phyloP scores from a whole-genome alignment of 2,329 filamentous ascomycete species.

The Colletotrichum sp. region DNA sequence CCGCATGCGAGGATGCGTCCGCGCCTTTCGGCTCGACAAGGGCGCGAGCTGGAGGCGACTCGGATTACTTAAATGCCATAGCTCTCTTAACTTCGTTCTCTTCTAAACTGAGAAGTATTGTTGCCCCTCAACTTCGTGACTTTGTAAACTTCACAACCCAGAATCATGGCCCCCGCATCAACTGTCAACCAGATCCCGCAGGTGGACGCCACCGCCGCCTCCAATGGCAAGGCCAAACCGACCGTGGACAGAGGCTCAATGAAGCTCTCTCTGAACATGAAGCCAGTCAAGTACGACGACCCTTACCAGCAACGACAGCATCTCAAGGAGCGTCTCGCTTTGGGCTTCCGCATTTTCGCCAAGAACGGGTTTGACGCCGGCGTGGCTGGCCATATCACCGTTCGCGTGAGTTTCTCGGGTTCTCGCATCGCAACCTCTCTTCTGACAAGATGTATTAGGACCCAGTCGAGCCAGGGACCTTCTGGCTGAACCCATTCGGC shows the following conservation, averaged over 20 bases:
- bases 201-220: neutral
- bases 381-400: slow-evolving; percentile 69
- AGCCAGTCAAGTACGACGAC: slow-evolving; percentile 25
- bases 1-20: neutral
- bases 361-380: slow-evolving; percentile 64
- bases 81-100: neutral
- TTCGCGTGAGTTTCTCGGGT: slow-evolving; percentile 38
- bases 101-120: accelerated
- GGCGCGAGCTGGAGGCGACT: neutral
- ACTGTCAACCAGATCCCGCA: neutral
- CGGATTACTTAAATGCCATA: neutral
- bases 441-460: slow-evolving; percentile 31
- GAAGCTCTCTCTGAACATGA: neutral
- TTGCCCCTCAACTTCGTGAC: neutral
- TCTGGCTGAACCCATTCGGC: slow-evolving; percentile 74
- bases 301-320: slow-evolving; percentile 51
- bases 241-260: neutral
- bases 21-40: neutral
- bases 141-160: neutral
- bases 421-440: neutral
- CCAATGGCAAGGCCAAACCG: neutral
- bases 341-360: slow-evolving; percentile 63
- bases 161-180: slow-evolving; percentile 4
- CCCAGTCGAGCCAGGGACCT: slow-evolving; percentile 63
- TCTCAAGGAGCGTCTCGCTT: slow-evolving; percentile 57